phyloP scores from a whole-genome alignment of 2,329 filamentous ascomycete genomes.

The Teratosphaeriaceae sp. region DNA sequence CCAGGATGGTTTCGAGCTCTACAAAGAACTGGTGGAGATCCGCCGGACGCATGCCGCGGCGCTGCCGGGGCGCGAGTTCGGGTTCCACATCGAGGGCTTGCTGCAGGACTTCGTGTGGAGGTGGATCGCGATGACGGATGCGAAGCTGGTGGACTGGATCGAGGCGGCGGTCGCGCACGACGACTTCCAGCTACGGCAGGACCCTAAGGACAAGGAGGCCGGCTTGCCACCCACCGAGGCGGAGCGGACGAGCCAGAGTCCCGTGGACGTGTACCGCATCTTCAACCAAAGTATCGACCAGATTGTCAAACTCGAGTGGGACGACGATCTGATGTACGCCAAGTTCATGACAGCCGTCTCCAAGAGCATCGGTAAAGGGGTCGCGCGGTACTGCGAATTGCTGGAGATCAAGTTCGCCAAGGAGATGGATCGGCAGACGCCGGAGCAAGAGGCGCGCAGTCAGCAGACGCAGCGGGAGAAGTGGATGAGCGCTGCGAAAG shows the following conservation, averaged over 20 bases:
- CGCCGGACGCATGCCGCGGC: slow-evolving; percentile 71
- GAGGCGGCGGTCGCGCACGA: slow-evolving; percentile 90
- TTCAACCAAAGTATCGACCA: slow-evolving; percentile 91
- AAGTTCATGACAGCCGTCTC: slow-evolving; percentile 94
- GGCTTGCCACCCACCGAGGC: slow-evolving; percentile 59
- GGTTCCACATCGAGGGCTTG: slow-evolving; percentile 79
- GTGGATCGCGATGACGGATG: slow-evolving; percentile 79
- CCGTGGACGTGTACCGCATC: slow-evolving; percentile 87
- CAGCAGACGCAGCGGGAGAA: slow-evolving; percentile 82
- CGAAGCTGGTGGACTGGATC: slow-evolving; percentile 73
- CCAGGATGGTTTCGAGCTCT: slow-evolving; percentile 90
- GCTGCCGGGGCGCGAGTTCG: slow-evolving; percentile 66
- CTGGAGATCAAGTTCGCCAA: slow-evolving; percentile 77
- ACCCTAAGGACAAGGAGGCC: slow-evolving; percentile 49
- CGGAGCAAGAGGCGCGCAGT: slow-evolving; percentile 73
- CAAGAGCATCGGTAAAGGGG: slow-evolving; percentile 73
- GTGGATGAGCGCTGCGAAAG: slow-evolving; percentile 87
- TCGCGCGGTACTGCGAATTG: slow-evolving; percentile 84
- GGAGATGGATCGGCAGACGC: slow-evolving; percentile 90
- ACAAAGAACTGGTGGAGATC: slow-evolving; percentile 80
- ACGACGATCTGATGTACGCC: slow-evolving; percentile 86
- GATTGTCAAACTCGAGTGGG: slow-evolving; percentile 80
- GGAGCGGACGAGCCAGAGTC: slow-evolving; percentile 84
- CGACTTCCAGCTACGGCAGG: slow-evolving; percentile 67
- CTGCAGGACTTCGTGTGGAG: slow-evolving; percentile 93